Evolutionary conservation across 2,329 filamentous ascomycete genomes (phyloP).

Genomic region (Diaporthe capsici): DNA sequence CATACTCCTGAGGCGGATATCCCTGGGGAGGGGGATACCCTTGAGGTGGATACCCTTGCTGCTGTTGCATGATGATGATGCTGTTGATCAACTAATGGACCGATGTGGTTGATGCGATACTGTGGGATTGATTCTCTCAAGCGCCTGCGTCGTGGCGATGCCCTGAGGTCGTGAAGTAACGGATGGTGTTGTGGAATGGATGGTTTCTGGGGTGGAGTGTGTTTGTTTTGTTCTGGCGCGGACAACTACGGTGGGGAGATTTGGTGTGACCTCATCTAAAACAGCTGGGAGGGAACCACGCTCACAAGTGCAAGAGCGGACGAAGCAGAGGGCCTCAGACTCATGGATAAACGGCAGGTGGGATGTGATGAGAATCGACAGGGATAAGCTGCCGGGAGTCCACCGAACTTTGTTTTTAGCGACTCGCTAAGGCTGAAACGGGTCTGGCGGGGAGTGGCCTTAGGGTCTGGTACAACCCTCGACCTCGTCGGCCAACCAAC

Average conservation of each 20-base stretch:
- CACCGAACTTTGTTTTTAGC: constrained; percentile 26
- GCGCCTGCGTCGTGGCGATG: background rate
- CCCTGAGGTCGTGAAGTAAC: background rate
- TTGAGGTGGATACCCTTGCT: constrained; percentile 27
- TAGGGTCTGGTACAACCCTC: background rate
- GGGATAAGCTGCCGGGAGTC: constrained; percentile 28
- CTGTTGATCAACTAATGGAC: background rate
- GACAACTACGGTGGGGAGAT: constrained; percentile 18
- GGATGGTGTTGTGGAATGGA: constrained; percentile 6
- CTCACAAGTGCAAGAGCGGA: background rate
- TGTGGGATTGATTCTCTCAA: background rate
- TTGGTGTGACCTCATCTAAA: constrained; percentile 35
- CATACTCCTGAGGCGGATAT: constrained; percentile 34
- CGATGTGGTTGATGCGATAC: background rate
- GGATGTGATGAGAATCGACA: constrained; percentile 21
- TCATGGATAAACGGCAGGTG: constrained; percentile 7
- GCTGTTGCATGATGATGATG: constrained; percentile 25
- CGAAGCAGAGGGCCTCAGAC: background rate
- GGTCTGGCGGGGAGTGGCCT: constrained; percentile 20
- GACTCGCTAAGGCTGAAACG: constrained; percentile 30
- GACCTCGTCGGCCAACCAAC: background rate
- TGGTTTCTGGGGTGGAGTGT: background rate
- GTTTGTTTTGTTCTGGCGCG: constrained; percentile 21
- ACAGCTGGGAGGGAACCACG: background rate
- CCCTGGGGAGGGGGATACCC: constrained; percentile 25